Evolutionary conservation across 2,329 filamentous ascomycete species (phyloP).

Genomic region (Penicillium freii): DNA sequence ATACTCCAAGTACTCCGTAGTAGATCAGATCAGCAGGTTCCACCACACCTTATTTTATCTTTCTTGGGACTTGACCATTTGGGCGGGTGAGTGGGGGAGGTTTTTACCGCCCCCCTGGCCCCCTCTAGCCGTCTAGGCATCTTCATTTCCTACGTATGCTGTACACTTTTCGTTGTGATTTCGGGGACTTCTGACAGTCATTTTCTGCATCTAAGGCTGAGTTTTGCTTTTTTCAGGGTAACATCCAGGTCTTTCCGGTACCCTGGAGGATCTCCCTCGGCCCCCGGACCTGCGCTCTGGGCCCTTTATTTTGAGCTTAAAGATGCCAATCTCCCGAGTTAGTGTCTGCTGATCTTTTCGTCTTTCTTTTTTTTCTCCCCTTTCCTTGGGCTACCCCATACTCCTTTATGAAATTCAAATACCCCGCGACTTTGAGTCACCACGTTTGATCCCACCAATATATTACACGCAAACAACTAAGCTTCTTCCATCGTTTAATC

Average conservation of each 20-base stretch:
- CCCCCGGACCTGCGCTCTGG: constrained; percentile 6
- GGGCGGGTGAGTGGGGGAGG: too few relatives aligned
- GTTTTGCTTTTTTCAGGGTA: constrained; percentile 1
- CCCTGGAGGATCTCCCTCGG: constrained; percentile 11
- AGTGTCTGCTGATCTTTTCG: constrained; percentile 1
- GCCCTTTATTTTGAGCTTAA: constrained; percentile 16
- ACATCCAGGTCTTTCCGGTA: not conserved
- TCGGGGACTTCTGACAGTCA: not conserved
- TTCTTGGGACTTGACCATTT: too few relatives aligned
- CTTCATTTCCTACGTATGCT: constrained; percentile 1
- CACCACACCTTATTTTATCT: constrained; percentile 20
- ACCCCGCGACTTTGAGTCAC: not conserved
- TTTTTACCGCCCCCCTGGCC: too few relatives aligned
- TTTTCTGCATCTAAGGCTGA: not conserved
- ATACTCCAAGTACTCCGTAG: not conserved
- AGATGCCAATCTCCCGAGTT: constrained; percentile 14
- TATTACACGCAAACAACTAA: not conserved
- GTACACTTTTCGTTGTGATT: not conserved
- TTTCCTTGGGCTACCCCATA: not conserved
- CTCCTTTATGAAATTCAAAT: not conserved
- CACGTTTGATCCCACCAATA: not conserved
- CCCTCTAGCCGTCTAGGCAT: constrained; percentile 2
- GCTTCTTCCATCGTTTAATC: not conserved
- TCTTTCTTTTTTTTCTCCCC: not conserved
- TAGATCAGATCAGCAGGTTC: constrained; percentile 19